These are phyloP conservation scores for Pestalotiopsis fici DNA, from an alignment of 2,329 filamentous ascomycete genomes.

Conservation along the genomic window DNA sequence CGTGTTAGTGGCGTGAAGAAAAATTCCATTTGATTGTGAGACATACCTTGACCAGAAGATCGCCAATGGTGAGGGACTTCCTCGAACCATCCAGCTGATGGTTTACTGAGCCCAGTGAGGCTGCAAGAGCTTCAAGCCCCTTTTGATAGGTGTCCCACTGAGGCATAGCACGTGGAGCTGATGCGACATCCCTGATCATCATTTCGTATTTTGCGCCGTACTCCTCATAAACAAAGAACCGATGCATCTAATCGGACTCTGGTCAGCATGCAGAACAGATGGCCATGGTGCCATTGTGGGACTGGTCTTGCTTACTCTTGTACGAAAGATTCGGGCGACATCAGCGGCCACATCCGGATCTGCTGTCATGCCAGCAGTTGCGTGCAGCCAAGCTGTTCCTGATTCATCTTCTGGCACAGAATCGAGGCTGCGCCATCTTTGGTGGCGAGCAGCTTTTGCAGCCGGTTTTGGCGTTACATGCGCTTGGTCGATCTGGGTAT, in stretches of 20 bases:
- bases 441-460: conserved; percentile 38
- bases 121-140: conserved; percentile 81
- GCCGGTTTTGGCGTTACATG: conserved; percentile 18
- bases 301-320: conserved; percentile 46
- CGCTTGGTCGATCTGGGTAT: conserved; percentile 45
- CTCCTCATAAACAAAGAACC: conserved; percentile 86
- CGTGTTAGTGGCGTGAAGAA: conserved; percentile 11
- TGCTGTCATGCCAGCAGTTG: conserved; percentile 52
- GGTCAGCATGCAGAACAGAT: neutral
- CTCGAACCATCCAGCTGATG: conserved; percentile 62
- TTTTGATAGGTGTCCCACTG: conserved; percentile 81
- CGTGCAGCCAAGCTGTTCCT: conserved; percentile 42
- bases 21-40: neutral
- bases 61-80: conserved; percentile 79
- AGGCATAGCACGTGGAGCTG: conserved; percentile 66
- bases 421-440: conserved; percentile 48
- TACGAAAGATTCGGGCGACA: conserved; percentile 61
- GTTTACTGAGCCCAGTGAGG: conserved; percentile 71
- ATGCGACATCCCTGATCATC: conserved; percentile 76
- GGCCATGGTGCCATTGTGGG: neutral
- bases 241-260: conserved; percentile 61
- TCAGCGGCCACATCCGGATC: conserved; percentile 62
- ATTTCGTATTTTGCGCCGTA: conserved; percentile 89
- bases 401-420: conserved; percentile 42
- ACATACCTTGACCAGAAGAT: conserved; percentile 84